These are phyloP conservation scores for Rhizophagus sp. DNA, from an alignment of 192 early-diverging fungal genomes.

Conservation along the genomic window DNA sequence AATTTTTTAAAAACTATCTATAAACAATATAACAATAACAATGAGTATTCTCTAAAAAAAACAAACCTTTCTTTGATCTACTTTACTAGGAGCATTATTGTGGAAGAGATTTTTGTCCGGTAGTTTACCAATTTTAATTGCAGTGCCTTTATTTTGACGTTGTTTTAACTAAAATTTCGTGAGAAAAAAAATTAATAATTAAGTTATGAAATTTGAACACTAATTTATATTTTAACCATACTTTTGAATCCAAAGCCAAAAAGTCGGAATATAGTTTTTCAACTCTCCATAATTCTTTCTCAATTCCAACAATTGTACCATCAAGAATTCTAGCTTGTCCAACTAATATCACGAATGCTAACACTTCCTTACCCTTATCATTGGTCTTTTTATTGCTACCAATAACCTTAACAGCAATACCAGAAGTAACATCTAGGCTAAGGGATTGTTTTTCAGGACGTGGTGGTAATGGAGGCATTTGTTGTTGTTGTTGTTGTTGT, in stretches of 20 bases:
- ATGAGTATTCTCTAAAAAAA: conserved; percentile 28
- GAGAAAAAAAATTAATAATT: conserved; percentile 9
- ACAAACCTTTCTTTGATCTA: conserved; percentile 77
- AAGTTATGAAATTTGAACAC: background rate
- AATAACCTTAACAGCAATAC: conserved; percentile 42
- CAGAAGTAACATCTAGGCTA: conserved; percentile 18
- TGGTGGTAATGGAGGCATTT: background rate
- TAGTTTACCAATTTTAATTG: conserved; percentile 65
- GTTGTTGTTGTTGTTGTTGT: background rate
- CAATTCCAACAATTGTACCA: conserved; percentile 27
- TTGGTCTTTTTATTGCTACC: conserved; percentile 67
- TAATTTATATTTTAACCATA: conserved; percentile 35
- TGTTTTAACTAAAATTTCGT: conserved; percentile 24
- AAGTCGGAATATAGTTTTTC: conserved; percentile 92
- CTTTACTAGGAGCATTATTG: conserved; percentile 80
- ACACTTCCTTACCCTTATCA: conserved; percentile 76
- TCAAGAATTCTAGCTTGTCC: conserved; percentile 38
- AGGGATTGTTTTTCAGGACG: background rate
- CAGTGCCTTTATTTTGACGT: conserved; percentile 10
- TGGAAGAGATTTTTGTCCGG: conserved; percentile 86
- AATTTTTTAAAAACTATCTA: background rate
- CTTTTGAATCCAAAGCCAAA: conserved; percentile 75
- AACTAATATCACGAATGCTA: conserved; percentile 60
- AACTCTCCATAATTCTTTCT: conserved; percentile 72
- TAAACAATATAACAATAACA: background rate